Percentiles rank a stretch among this genome's conserved stretches.
These are phyloP conservation scores for Lichtheimia ramosa DNA, from an alignment of 371 early-diverging fungal genomes.

Conservation along the genomic window DNA sequence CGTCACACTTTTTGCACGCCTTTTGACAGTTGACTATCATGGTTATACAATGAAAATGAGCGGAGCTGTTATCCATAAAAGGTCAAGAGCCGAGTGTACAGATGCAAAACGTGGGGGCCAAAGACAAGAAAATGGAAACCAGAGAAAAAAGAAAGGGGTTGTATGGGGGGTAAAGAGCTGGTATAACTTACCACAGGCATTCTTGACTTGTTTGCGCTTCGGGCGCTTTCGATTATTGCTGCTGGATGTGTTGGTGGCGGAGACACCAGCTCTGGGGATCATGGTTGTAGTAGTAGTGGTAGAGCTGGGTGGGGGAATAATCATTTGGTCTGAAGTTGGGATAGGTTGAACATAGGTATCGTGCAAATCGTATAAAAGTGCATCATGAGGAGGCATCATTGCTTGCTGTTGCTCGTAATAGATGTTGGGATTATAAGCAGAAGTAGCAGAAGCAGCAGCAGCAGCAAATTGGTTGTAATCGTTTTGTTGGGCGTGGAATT, in stretches of 20 bases:
- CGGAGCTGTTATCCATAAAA: slow-evolving; percentile 13
- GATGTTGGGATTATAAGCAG: too few species aligned
- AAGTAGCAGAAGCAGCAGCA: too few species aligned
- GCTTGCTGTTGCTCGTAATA: slow-evolving; percentile 2
- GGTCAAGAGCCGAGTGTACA: slow-evolving; percentile 12
- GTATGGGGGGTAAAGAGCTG: neutral
- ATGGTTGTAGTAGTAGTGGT: slow-evolving; percentile 5
- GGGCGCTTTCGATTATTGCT: slow-evolving; percentile 19
- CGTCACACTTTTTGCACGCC: slow-evolving; percentile 93
- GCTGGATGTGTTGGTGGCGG: neutral
- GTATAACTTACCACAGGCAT: slow-evolving; percentile 69
- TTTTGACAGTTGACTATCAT: slow-evolving; percentile 83
- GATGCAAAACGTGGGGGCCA: too few species aligned
- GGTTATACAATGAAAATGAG: slow-evolving; percentile 8
- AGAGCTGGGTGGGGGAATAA: neutral
- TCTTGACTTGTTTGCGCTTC: slow-evolving; percentile 76
- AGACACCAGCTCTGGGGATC: neutral
- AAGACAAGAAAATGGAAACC: too few species aligned
- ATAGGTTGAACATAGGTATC: neutral
- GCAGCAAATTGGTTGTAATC: too few species aligned
- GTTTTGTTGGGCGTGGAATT: slow-evolving; percentile 3
- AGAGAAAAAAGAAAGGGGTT: slow-evolving; percentile 4
- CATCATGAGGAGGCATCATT: slow-evolving; percentile 2
- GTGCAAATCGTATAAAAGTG: neutral
- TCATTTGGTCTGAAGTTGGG: neutral